Base-by-base conservation (phyloP, 306 rosid species). In the Prunus mira region DNA sequence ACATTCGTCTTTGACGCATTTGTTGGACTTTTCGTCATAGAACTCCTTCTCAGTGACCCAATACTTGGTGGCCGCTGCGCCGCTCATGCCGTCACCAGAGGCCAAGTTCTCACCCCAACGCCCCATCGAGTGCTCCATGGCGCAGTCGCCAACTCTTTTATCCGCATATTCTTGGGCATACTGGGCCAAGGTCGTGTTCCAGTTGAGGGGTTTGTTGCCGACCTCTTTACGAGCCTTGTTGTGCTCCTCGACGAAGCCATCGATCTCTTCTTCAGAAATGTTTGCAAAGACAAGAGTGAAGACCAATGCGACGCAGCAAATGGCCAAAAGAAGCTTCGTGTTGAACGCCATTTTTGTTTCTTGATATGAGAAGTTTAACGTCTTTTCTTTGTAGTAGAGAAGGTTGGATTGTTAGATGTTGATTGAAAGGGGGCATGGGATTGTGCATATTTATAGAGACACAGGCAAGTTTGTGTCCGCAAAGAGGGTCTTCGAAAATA, bases 41-140 rank as follows among this genome's bases (percentile, higher is more conserved):
- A 51, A 51, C 57, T 25, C 25, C 45, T 82, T 86, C 79, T 87
- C 87, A 0, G 49, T 12, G 17, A 75, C 86, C 85, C 86, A 90
- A 30, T 81, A 80, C 76, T 72, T 85, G 2, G 79, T 87, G 0
- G 91, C 88, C 1, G 81, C 86, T 0, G 58, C 43, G 0, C 84
- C 89, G 0, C 52, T 79, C 83, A 89, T 77, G 0, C 60, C 86
- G 2, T 72, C 73, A 0, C 87, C 88, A 25, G 76, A 87, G 0
- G 91, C 87, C 0, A 91, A 6, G 58, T 88, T 86, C 83, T 91
- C 97, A 0, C 90, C 90, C 9, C 41, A 92, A 10, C 87, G 91
- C 0, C 91, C 93, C 13, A 8, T 7, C 0, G 97, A 92, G 76
- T 92, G 97, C 45, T 85, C 87, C 32, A 92, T 24, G 0, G 72